phyloP scores from a whole-genome alignment of 192 early-diverging fungal species.

The Coemansia pectinata region DNA sequence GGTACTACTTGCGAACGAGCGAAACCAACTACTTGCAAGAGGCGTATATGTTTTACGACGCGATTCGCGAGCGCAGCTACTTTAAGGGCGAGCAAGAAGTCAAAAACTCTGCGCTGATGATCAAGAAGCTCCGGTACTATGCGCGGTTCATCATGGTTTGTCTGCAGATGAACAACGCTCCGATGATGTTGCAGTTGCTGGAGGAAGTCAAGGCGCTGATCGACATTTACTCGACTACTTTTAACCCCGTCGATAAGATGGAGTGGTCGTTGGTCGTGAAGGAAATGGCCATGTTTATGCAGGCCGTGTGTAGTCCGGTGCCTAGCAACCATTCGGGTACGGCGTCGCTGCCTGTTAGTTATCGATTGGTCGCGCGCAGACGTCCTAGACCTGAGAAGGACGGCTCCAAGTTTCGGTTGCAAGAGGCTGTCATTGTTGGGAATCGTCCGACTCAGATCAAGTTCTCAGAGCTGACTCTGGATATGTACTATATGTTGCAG shows the following conservation, averaged over 20 bases:
- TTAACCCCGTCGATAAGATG: conserved; percentile 83
- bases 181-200: conserved; percentile 77
- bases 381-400: conserved; percentile 33
- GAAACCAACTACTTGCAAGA: conserved; percentile 97
- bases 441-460: conserved; percentile 96
- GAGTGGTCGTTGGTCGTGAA: conserved; percentile 86
- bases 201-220: conserved; percentile 82
- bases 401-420: conserved; percentile 58
- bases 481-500: conserved; percentile 96
- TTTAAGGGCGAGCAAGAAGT: conserved; percentile 92
- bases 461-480: conserved; percentile 94
- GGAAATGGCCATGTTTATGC: conserved; percentile 81
- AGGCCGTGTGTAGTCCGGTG: conserved; percentile 61
- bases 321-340: conserved; percentile 29
- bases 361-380: conserved; percentile 20
- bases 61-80: conserved; percentile 91
- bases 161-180: conserved; percentile 67
- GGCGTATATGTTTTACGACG: conserved; percentile 94
- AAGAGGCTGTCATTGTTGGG: conserved; percentile 95
- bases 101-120: conserved; percentile 88
- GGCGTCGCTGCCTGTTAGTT: conserved; percentile 22
- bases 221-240: conserved; percentile 83
- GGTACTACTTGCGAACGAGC: conserved; percentile 85
- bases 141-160: conserved; percentile 95
- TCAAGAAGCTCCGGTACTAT: conserved; percentile 97